A percentile compares a stretch with the other conserved stretches of the same genome.
Conservation (phyloP, 2,329 filamentous ascomycete species). For the Sporothrix brunneoviolacea region DNA sequence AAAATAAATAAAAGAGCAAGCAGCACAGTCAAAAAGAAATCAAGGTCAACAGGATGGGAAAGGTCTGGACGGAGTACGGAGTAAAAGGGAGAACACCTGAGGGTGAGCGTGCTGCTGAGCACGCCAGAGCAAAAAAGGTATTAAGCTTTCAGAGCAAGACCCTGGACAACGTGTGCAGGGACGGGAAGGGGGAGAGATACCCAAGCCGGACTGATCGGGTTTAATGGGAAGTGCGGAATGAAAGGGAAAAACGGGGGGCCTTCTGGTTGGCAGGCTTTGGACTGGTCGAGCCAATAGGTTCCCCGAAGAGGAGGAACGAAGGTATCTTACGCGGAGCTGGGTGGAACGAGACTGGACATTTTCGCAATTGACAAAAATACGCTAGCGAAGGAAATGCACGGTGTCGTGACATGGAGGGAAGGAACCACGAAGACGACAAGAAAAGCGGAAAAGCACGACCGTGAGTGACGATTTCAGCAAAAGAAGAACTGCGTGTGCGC, state of each 20-base stretch:
- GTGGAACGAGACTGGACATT: constrained; percentile 6
- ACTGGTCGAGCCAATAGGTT: constrained; percentile 35
- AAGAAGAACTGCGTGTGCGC: neutral
- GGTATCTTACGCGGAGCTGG: constrained; percentile 7
- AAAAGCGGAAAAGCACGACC: neutral
- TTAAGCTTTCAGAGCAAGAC: constrained; percentile 5
- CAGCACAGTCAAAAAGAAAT: neutral
- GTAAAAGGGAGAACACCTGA: neutral
- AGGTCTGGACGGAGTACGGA: neutral
- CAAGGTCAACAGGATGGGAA: neutral
- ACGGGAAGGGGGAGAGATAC: constrained; percentile 1
- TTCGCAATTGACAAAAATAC: neutral
- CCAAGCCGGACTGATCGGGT: constrained; percentile 35
- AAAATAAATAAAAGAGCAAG: constrained; percentile 9
- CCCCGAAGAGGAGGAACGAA: constrained; percentile 33
- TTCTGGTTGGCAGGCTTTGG: constrained; percentile 44
- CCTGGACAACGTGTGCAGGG: neutral
- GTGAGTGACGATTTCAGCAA: neutral
- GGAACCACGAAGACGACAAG: neutral
- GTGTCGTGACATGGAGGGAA: constrained; percentile 3
- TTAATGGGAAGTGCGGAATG: constrained; percentile 37
- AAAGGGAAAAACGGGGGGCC: constrained; percentile 37
- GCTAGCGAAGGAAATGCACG: neutral
- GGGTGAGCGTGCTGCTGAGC: no score
- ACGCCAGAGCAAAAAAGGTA: neutral